phyloP scores from a whole-genome alignment of 352 stramenopile genomes.

The Pythium scleroteichum region DNA sequence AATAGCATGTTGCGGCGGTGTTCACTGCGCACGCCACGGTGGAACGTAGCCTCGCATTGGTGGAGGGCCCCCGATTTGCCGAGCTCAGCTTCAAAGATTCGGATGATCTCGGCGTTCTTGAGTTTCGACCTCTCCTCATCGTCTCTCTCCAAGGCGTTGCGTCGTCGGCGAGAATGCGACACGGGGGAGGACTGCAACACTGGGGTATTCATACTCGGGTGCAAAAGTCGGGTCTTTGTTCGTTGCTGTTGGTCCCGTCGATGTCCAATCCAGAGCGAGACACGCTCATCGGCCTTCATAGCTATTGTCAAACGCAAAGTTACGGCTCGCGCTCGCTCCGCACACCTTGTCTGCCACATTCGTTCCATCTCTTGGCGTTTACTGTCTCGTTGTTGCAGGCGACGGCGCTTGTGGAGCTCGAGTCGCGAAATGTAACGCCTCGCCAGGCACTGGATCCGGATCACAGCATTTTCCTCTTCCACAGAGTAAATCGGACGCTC shows the following conservation, averaged over 20 bases:
- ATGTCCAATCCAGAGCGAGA: conserved; percentile 32
- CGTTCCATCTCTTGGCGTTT: conserved; percentile 36
- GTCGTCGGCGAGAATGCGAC: conserved; percentile 6
- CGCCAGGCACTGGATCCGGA: conserved; percentile 45
- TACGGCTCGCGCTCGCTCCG: conserved; percentile 48
- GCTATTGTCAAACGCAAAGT: conserved; percentile 38
- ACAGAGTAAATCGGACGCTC: conserved; percentile 66
- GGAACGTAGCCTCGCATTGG: conserved; percentile 39
- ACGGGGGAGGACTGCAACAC: too few relatives aligned
- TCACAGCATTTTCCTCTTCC: conserved; percentile 52
- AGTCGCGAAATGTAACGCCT: conserved; percentile 45
- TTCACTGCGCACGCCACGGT: conserved; percentile 51
- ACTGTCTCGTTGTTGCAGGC: conserved; percentile 31
- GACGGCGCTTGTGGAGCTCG: conserved; percentile 31
- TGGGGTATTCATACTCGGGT: too few relatives aligned
- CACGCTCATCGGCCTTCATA: conserved; percentile 16
- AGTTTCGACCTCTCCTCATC: conserved; percentile 17
- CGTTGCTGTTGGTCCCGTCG: conserved; percentile 8
- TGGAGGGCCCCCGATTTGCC: conserved; percentile 21
- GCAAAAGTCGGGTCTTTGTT: too few relatives aligned
- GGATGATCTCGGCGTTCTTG: conserved; percentile 5
- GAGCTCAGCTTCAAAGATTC: conserved; percentile 10
- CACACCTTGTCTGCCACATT: conserved; percentile 38
- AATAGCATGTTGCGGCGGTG: conserved; percentile 56
- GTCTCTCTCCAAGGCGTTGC: conserved; percentile 19